Evolutionary conservation across 2,329 filamentous ascomycete species (phyloP).

Genomic region (Kalmusia sp.): DNA sequence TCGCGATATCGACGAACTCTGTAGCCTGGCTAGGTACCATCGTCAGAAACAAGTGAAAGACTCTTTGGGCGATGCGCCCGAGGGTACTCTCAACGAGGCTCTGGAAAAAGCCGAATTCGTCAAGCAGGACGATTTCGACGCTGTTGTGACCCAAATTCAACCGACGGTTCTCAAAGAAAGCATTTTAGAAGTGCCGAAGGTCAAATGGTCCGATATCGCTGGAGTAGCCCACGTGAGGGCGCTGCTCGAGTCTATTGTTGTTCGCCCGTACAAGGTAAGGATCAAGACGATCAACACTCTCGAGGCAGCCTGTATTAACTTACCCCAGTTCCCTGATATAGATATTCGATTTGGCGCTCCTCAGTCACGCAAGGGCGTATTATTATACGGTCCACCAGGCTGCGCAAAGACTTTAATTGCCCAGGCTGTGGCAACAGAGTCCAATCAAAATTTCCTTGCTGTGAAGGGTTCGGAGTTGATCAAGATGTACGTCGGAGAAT

Average conservation of each 20-base stretch:
- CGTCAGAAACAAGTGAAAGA: constrained; percentile 27
- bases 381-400: constrained; percentile 91
- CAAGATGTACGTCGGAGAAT: constrained; percentile 97
- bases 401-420: constrained; percentile 95
- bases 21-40: constrained; percentile 60
- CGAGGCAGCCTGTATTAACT: constrained; percentile 10
- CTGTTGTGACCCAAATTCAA: constrained; percentile 72
- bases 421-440: constrained; percentile 89
- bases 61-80: constrained; percentile 26
- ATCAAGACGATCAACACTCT: neutral
- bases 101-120: constrained; percentile 29
- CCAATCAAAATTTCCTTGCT: constrained; percentile 90
- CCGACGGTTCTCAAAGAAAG: constrained; percentile 90
- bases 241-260: constrained; percentile 63
- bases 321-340: constrained; percentile 41
- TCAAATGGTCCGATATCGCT: constrained; percentile 87
- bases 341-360: constrained; percentile 43
- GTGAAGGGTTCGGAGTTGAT: constrained; percentile 93
- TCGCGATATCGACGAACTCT: constrained; percentile 73
- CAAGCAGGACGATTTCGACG: constrained; percentile 62
- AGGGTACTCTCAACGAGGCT: constrained; percentile 26
- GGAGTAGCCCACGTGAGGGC: constrained; percentile 79
- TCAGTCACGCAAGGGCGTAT: constrained; percentile 74
- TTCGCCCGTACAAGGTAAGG: constrained; percentile 63
- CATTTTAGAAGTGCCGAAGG: constrained; percentile 84